Conservation (phyloP, 140 eudicot species). For the Anethum foeniculum region DNA sequence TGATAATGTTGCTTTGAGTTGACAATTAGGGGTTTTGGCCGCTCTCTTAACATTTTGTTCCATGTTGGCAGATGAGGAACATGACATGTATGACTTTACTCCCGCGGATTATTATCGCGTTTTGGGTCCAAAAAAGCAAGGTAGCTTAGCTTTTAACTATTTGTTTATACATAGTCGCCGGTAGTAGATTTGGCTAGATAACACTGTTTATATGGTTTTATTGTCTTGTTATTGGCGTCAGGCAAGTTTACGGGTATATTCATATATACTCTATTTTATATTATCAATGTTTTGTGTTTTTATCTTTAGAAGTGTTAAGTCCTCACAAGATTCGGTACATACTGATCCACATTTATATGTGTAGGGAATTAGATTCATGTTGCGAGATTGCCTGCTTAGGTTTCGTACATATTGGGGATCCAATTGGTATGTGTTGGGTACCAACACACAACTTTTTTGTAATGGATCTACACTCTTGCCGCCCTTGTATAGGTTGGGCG, state of each 20-base stretch:
- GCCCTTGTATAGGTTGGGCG: too few species aligned
- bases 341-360: neutral
- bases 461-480: neutral
- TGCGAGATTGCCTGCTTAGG: neutral
- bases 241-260: neutral
- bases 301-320: neutral
- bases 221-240: too few species aligned
- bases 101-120: slow-evolving; percentile 70
- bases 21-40: neutral
- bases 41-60: neutral
- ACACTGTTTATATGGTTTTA: neutral
- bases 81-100: slow-evolving; percentile 72
- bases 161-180: neutral
- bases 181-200: neutral
- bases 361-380: neutral
- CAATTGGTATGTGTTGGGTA: neutral
- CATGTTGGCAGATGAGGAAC: slow-evolving; percentile 46
- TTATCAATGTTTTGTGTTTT: neutral
- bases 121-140: slow-evolving; percentile 56
- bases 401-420: neutral
- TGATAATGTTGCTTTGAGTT: neutral
- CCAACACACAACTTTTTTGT: neutral
- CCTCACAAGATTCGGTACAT: neutral
- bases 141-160: slow-evolving; percentile 20
- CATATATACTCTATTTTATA: neutral